A percentile compares a stretch with the other conserved stretches of the same genome.
Evolutionary conservation across 1,139 yeast genomes (phyloP).

Genomic region (Yamadazyma triangularis): DNA sequence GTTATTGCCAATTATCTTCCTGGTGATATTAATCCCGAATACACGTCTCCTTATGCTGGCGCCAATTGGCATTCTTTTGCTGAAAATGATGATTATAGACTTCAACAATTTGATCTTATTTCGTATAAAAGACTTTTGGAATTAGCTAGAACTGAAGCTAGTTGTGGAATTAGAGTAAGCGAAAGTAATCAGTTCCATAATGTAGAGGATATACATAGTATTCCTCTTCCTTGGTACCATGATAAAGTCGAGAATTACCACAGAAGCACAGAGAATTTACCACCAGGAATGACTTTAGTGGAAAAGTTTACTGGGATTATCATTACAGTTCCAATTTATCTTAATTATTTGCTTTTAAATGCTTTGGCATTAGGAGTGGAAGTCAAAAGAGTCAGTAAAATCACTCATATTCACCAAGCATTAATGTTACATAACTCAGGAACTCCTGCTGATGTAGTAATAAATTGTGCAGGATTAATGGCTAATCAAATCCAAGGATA

Average conservation of each 20-base stretch:
- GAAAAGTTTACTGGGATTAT: slow-evolving; percentile 44
- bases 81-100: slow-evolving; percentile 19
- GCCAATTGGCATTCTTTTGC: slow-evolving; percentile 49
- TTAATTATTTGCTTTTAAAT: slow-evolving; percentile 39
- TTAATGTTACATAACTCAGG: slow-evolving; percentile 18
- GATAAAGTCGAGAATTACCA: slow-evolving; percentile 34
- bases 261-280: too few relatives aligned
- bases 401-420: slow-evolving; percentile 26
- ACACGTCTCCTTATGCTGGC: slow-evolving; percentile 42
- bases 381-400: slow-evolving; percentile 23
- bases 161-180: slow-evolving; percentile 41
- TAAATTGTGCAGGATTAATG: slow-evolving; percentile 44
- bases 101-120: slow-evolving; percentile 34
- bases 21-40: slow-evolving; percentile 33
- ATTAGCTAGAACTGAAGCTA: slow-evolving; percentile 38
- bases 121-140: slow-evolving; percentile 37
- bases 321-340: slow-evolving; percentile 46
- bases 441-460: slow-evolving; percentile 30
- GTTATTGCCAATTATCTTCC: slow-evolving; percentile 34
- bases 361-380: slow-evolving; percentile 34
- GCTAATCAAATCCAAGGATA: slow-evolving; percentile 30
- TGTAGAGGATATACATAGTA: slow-evolving; percentile 4
- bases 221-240: slow-evolving; percentile 57
- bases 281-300: slow-evolving; percentile 31
- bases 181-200: slow-evolving; percentile 27